Percentiles rank a stretch among this genome's conserved stretches.
Conservation (phyloP, 2,329 filamentous ascomycete species). For the Aspergillus neoniger region DNA sequence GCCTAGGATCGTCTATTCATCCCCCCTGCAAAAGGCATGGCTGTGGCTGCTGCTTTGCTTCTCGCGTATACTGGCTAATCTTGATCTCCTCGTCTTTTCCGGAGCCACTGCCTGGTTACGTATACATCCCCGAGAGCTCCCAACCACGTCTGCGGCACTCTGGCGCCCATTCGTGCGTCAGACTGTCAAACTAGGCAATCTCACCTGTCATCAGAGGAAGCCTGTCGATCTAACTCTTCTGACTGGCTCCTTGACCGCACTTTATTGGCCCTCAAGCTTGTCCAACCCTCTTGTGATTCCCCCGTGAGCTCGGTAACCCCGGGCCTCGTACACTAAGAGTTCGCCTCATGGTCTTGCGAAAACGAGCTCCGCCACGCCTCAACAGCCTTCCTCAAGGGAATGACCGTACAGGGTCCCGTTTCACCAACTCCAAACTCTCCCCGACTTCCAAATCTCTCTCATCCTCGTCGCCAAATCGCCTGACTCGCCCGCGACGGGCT, state of each 20-base stretch:
- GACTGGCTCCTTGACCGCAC: not conserved
- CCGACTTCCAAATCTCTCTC: constrained; percentile 31
- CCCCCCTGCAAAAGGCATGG: not conserved
- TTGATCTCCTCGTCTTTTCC: not conserved
- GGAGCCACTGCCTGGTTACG: constrained; percentile 19
- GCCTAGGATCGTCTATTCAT: not conserved
- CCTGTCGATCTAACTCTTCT: not conserved
- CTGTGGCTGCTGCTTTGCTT: not conserved
- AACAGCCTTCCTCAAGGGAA: constrained; percentile 35
- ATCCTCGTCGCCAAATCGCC: constrained; percentile 30
- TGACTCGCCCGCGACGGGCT: constrained; percentile 31
- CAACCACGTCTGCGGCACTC: constrained; percentile 13
- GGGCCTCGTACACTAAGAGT: constrained; percentile 10
- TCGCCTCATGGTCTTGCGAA: constrained; percentile 43
- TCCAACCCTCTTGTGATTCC: constrained; percentile 15
- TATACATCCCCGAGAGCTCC: constrained; percentile 15
- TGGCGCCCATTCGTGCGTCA: constrained; percentile 11
- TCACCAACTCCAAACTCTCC: constrained; percentile 40
- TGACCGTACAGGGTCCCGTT: constrained; percentile 33
- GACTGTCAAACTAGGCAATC: not conserved
- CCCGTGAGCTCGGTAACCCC: constrained; percentile 12
- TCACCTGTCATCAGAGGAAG: not conserved
- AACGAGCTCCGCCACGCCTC: constrained; percentile 40
- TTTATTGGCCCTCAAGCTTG: constrained; percentile 16
- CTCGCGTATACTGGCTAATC: not conserved